Conservation (phyloP, 495 filamentous ascomycete genomes). For the Podospora pseudopauciseta region DNA sequence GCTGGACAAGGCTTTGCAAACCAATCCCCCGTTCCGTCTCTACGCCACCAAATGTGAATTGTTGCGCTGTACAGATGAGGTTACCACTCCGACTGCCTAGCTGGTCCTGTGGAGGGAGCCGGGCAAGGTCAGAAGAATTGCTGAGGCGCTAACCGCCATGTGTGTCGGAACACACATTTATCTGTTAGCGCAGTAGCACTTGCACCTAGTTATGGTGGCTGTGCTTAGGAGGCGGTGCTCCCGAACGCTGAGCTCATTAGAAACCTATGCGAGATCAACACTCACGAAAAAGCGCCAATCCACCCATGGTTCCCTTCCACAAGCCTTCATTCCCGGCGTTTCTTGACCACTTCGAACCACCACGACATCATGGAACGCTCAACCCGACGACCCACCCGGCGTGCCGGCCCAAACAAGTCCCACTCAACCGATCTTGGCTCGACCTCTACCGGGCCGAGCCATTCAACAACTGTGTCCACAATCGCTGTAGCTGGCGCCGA, state of each 20-base stretch:
- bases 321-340: no score
- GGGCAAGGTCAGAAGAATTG: no score
- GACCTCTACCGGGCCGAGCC: neutral
- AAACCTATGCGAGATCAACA: no score
- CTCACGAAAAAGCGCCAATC: no score
- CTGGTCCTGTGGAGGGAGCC: neutral
- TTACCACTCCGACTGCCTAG: neutral
- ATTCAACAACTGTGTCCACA: neutral
- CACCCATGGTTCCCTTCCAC: no score
- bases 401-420: neutral
- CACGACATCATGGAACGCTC: neutral
- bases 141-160: no score
- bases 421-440: neutral
- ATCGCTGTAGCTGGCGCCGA: neutral
- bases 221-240: no score
- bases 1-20: neutral
- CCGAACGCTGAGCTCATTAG: no score
- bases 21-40: neutral
- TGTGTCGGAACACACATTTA: no score
- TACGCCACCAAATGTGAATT: neutral
- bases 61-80: neutral
- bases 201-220: no score
- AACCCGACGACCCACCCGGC: neutral
- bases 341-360: neutral
- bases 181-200: no score